Evolutionary conservation across 2,329 filamentous ascomycete species (phyloP).

Genomic region (Alternaria brassicae): DNA sequence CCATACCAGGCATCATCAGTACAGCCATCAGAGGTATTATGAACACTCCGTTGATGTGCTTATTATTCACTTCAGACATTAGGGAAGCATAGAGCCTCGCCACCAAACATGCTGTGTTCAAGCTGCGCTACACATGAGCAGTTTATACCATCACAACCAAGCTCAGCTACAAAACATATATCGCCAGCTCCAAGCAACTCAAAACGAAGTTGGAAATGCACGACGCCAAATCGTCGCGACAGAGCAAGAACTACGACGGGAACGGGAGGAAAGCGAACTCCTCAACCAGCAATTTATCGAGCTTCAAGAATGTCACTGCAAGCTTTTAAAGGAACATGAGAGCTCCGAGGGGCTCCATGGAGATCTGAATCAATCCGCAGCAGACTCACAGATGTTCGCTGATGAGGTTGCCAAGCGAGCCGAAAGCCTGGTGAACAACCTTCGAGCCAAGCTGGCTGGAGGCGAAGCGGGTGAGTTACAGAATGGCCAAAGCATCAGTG

Average conservation of each 20-base stretch:
- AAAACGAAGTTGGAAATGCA: conserved; percentile 3
- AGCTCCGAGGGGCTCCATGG: background rate
- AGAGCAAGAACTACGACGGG: conserved; percentile 3
- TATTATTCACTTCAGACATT: background rate
- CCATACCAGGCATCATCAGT: background rate
- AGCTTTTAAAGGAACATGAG: conserved; percentile 12
- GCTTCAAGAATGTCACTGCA: conserved; percentile 8
- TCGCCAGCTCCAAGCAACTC: background rate
- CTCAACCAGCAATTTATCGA: conserved; percentile 16
- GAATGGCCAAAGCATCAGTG: conserved; percentile 19
- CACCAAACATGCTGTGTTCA: conserved; percentile 9
- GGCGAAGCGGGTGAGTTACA: background rate
- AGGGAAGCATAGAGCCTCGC: background rate
- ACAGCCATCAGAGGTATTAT: background rate
- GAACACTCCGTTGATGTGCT: background rate
- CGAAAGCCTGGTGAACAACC: conserved; percentile 10
- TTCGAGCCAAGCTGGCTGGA: background rate
- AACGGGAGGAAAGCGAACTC: background rate
- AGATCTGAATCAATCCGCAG: conserved; percentile 7
- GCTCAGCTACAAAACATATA: conserved; percentile 4
- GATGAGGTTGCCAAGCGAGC: conserved; percentile 11
- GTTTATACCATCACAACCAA: conserved; percentile 2
- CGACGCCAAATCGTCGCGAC: background rate
- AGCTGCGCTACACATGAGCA: conserved; percentile 3
- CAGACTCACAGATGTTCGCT: background rate